Base-by-base conservation (phyloP, 148 eudicot species). In the Amaranthus hypochondriacus region DNA sequence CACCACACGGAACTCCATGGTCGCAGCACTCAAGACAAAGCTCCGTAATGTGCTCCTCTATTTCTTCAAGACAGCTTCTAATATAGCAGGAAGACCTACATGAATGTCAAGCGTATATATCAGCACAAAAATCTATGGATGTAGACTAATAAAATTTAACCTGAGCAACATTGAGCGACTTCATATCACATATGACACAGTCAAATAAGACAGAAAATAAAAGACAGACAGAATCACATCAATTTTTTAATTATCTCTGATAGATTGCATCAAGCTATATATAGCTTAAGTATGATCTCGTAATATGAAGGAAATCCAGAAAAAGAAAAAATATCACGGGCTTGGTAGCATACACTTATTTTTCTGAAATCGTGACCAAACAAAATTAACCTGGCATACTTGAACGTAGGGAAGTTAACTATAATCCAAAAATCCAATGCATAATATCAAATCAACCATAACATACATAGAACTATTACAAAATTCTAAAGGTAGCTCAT, bases 21-120 rank as follows among this genome's bases (percentile, higher is more conserved):
- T 95, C 98, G 81, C 92, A 95, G 85, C 98, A 95, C 57, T 92
- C 80, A 3, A 95, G 97, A 76, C 98, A 95, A 62, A 92, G 87
- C 75, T 95, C 98, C 51, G 92, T 87, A 66, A 95, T 95, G 81
- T 95, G 98, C 83, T 92, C 89, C 76, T 83, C 80, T 65, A 95
- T 92, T 88, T 95, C 79, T 83, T 86, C 68, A 87, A 83, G 43
- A 92, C 85, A 9, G 92, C 83, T 79, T 95, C 96, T 42, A 92
- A 78, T 81, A 86, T 89, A 69, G 83, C 84, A 5, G 98, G 98
- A 43, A 95, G 85, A 15, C 85, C 98, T 95, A 87, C 85, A 84
- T 50, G 71, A 46, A 53, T 65, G 46, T 46, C 53, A 69, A 78
- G 73, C 56, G 50, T 49, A 62, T 52, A 75, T 48, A 1, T 64